Evolutionary conservation across 1,284 basidiomycete genomes (phyloP).

Genomic region (Cryptococcus sp.): DNA sequence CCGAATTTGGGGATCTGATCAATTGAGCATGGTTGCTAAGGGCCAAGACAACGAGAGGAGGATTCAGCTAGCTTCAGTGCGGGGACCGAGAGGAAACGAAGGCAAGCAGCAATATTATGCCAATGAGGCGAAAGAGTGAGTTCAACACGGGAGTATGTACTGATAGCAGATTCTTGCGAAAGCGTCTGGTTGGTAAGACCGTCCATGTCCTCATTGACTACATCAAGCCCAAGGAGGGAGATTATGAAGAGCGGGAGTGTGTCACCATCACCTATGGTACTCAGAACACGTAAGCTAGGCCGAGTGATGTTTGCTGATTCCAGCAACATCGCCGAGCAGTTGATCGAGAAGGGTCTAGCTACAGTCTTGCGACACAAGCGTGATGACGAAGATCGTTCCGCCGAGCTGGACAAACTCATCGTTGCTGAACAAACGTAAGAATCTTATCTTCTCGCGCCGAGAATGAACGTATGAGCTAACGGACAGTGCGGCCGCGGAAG

Average conservation of each 20-base stretch:
- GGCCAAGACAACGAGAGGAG: constrained; percentile 65
- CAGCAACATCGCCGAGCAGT: constrained; percentile 85
- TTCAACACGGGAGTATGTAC: constrained; percentile 12
- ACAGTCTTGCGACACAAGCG: constrained; percentile 85
- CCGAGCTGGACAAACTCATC: constrained; percentile 92
- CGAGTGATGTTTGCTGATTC: neutral
- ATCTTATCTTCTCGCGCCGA: neutral
- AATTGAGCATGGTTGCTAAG: constrained; percentile 74
- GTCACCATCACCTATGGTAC: constrained; percentile 81
- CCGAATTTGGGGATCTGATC: constrained; percentile 89
- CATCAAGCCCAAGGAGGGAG: constrained; percentile 83
- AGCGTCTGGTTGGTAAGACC: constrained; percentile 83
- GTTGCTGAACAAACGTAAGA: constrained; percentile 82
- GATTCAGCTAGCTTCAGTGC: constrained; percentile 82
- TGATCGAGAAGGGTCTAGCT: constrained; percentile 88
- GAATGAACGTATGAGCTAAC: neutral
- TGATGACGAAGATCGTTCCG: constrained; percentile 91
- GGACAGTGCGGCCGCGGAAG: constrained; percentile 67
- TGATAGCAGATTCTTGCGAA: constrained; percentile 66
- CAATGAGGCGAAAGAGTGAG: constrained; percentile 74
- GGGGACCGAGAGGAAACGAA: constrained; percentile 80
- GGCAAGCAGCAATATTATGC: constrained; percentile 84
- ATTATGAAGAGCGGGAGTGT: constrained; percentile 87
- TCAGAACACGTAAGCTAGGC: constrained; percentile 59
- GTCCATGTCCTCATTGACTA: constrained; percentile 83